Conservation (phyloP, 2,329 filamentous ascomycete genomes). For the Fusarium tricinctum region DNA sequence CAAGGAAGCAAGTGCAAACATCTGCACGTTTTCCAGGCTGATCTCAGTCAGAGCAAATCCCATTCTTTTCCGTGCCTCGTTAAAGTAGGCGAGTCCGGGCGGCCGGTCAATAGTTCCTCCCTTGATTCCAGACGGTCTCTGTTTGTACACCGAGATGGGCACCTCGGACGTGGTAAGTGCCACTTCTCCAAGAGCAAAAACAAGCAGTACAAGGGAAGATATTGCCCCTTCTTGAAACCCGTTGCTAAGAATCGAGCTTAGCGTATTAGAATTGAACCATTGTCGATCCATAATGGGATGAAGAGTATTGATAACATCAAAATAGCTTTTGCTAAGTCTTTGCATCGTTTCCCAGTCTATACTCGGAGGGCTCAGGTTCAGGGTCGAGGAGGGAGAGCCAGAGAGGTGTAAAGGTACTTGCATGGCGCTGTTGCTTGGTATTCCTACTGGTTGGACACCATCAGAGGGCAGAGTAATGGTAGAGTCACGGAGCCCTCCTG, state of each 20-base stretch:
- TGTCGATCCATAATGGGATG: slow-evolving; percentile 72
- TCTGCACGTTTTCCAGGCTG: slow-evolving; percentile 71
- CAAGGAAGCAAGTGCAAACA: slow-evolving; percentile 68
- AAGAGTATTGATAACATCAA: slow-evolving; percentile 71
- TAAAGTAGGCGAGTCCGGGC: slow-evolving; percentile 71
- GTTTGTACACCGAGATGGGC: slow-evolving; percentile 60
- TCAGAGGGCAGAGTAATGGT: slow-evolving; percentile 40
- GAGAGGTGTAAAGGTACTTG: slow-evolving; percentile 44
- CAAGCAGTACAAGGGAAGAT: slow-evolving; percentile 68
- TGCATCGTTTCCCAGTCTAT: slow-evolving; percentile 66
- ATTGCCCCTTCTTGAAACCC: slow-evolving; percentile 63
- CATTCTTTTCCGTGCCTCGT: slow-evolving; percentile 71
- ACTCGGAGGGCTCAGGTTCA: slow-evolving; percentile 38
- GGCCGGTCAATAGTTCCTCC: slow-evolving; percentile 65
- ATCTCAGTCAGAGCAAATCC: slow-evolving; percentile 69
- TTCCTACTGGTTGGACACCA: slow-evolving; percentile 41
- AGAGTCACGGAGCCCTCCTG: slow-evolving; percentile 45
- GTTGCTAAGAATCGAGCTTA: slow-evolving; percentile 60
- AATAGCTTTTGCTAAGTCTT: slow-evolving; percentile 67
- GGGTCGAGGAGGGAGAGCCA: slow-evolving; percentile 16
- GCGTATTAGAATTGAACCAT: slow-evolving; percentile 63
- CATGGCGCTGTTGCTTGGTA: slow-evolving; percentile 36
- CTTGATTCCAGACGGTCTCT: slow-evolving; percentile 65
- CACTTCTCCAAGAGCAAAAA: slow-evolving; percentile 71
- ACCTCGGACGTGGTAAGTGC: slow-evolving; percentile 65